Base-by-base conservation (phyloP, 1,284 basidiomycete genomes). In the Austroboletus niveus region DNA sequence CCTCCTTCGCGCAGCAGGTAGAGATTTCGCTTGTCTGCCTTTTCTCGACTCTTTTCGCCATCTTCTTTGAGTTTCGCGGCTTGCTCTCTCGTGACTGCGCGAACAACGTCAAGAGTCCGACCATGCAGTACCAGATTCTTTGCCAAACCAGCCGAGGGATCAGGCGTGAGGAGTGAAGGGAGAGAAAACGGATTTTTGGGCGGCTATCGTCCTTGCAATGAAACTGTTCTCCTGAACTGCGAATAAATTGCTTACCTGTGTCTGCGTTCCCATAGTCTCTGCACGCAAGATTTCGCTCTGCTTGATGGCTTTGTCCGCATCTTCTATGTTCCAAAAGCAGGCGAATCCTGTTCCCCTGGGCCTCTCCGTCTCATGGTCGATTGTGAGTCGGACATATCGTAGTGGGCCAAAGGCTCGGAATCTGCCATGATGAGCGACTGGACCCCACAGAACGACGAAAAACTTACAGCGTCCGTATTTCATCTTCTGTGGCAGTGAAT, bases 1-100 rank as follows among this genome's bases (percentile, higher is more conserved):
- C 93, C 90, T 74, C 94, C 97, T 80, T 99, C 97, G 22, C 92
- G 84, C 63, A 99, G 82, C 48, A 99, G 81, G 71, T 98, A 98
- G 60, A 97, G 85, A 69, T 98, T 98, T 20, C 96, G 83, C 72
- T 97, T 97, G 71, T 99, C 97, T 1, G 87, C 87, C 70, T 95
- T 95, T 69, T 94, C 87, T 47, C 94, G 79, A 49, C 82, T 80
- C 60, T 84, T 82, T 63, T 96, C 93, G 8, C 89, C 86, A 27
- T 87, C 89, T 56, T 96, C 93, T 62, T 90, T 91, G 44, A 98
- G 79, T 66, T 88, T 87, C 4, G 82, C 79, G 9, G 97, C 97
- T 60, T 90, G 81, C 56, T 94, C 92, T 42, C 94, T 77, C 0
- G 93, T 94, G 15, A 99, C 94, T 4, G 97, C 97, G 15, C 87